Evolutionary conservation across 805 yeast genomes (phyloP), one percentile per base, ranked within the genome.

Genomic region (Torulaspora microellipsoides): DNA sequence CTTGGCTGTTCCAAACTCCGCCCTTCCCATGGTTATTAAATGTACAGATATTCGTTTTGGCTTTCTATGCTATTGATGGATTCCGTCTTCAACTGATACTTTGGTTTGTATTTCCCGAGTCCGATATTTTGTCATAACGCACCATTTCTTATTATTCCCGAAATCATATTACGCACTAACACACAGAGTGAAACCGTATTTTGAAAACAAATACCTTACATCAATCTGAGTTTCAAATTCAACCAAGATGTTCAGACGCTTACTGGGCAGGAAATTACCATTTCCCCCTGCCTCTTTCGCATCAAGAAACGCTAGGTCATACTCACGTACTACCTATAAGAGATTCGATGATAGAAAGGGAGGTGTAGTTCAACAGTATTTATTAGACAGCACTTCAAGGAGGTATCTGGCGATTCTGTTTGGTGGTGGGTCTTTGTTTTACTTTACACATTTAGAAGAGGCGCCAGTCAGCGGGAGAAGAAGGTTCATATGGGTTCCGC

Each of bases 401-500:
- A 63, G 65, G 32, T 56, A 63, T 35, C 48, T 65, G 1, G 70
- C 64, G 3, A 55, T 63, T 2, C 58, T 63, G 2, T 54, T 64
- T 5, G 73, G 67, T 14, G 62, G 63, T 0, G 52, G 69, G 8
- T 61, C 64, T 0, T 34, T 72, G 1, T 60, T 69, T 38, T 76
- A 71, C 60, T 67, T 71, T 25, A 71, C 82, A 27, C 73, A 82
- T 51, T 68, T 86, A 27, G 85, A 89, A 50, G 76, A 77, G 51
- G 96, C 95, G 0, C 96, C 96, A 0, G 82, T 83, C 20, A 81
- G 95, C 1, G 78, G 80, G 27, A 69, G 98, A 38, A 67, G 57
- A 27, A 70, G 97, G 49, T 76, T 88, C 55, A 76, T 89, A 59
- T 76, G 88, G 75, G 70, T 85, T 1, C 83, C 88, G 4, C 72